phyloP scores from a whole-genome alignment of 1,139 yeast species.

The Yamadazyma aaseri region DNA sequence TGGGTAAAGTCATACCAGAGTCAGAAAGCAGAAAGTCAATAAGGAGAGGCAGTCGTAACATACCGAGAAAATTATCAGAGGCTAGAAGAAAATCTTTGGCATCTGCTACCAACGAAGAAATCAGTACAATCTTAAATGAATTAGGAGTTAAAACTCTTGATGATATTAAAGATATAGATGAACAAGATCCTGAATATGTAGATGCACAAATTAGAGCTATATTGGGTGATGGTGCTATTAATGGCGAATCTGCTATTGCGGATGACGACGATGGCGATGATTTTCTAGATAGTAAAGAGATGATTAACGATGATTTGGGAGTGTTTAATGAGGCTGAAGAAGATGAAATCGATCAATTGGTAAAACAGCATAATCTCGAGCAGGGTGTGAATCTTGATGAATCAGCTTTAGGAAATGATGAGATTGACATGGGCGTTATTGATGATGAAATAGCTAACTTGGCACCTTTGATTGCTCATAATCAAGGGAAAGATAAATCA shows the following conservation, averaged over 20 bases:
- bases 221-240: slow-evolving; percentile 24
- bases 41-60: slow-evolving; percentile 12
- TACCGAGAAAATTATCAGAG: slow-evolving; percentile 32
- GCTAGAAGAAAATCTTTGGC: slow-evolving; percentile 43
- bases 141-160: slow-evolving; percentile 39
- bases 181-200: slow-evolving; percentile 32
- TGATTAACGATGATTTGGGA: slow-evolving; percentile 17
- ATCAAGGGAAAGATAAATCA: slow-evolving; percentile 20
- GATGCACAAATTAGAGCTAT: slow-evolving; percentile 38
- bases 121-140: slow-evolving; percentile 37
- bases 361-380: slow-evolving; percentile 34
- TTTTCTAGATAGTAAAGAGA: slow-evolving; percentile 2
- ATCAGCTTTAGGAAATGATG: slow-evolving; percentile 17
- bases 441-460: slow-evolving; percentile 43
- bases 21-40: slow-evolving; percentile 9
- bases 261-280: slow-evolving; percentile 21
- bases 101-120: slow-evolving; percentile 41
- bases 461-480: slow-evolving; percentile 39
- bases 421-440: slow-evolving; percentile 29
- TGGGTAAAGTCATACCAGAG: not conserved
- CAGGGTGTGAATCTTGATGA: slow-evolving; percentile 34
- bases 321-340: slow-evolving; percentile 37
- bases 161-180: slow-evolving; percentile 35
- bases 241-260: slow-evolving; percentile 17
- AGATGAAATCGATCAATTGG: slow-evolving; percentile 37